Evolutionary conservation across 2,329 filamentous ascomycete species (phyloP).

Genomic region (Plectosphaerella cucumerina): DNA sequence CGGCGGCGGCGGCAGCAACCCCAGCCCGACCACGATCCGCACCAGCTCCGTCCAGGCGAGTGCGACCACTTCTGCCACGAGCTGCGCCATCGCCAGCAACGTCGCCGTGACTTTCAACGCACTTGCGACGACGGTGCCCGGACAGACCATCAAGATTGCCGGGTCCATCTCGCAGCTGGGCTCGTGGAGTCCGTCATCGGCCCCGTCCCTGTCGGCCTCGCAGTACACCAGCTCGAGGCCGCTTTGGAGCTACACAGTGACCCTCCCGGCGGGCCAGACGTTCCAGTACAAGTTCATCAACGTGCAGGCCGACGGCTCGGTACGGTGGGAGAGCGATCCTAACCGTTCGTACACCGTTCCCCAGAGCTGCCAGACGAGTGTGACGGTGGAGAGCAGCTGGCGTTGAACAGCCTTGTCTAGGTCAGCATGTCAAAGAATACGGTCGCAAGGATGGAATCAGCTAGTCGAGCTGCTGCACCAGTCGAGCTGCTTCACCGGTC

Average conservation of each 20-base stretch:
- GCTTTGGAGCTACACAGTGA: conserved; percentile 49
- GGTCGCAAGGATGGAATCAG: no score
- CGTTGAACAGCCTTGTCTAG: conserved; percentile 9
- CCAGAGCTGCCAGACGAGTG: conserved; percentile 14
- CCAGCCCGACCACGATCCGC: conserved; percentile 10
- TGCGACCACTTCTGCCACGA: conserved; percentile 4
- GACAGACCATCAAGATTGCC: conserved; percentile 45
- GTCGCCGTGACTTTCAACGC: conserved; percentile 38
- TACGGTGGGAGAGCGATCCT: conserved; percentile 55
- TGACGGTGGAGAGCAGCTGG: conserved; percentile 19
- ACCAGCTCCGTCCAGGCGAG: conserved; percentile 5
- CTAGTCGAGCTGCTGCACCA: no score
- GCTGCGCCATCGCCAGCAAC: conserved; percentile 25
- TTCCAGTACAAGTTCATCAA: conserved; percentile 62
- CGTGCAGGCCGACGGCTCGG: conserved; percentile 40
- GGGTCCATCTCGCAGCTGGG: conserved; percentile 35
- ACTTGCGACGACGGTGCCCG: conserved; percentile 39
- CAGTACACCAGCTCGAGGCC: conserved; percentile 51
- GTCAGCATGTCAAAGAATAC: no score
- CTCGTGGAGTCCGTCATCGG: conserved; percentile 31
- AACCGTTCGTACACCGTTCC: conserved; percentile 32
- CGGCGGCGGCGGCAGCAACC: conserved; percentile 13
- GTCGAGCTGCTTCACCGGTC: no score
- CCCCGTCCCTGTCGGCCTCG: conserved; percentile 44
- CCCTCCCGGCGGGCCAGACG: conserved; percentile 43